Evolutionary conservation across 2,329 filamentous ascomycete species (phyloP), one percentile per base, ranked within the genome.

Genomic region (Apiospora saccharicola): DNA sequence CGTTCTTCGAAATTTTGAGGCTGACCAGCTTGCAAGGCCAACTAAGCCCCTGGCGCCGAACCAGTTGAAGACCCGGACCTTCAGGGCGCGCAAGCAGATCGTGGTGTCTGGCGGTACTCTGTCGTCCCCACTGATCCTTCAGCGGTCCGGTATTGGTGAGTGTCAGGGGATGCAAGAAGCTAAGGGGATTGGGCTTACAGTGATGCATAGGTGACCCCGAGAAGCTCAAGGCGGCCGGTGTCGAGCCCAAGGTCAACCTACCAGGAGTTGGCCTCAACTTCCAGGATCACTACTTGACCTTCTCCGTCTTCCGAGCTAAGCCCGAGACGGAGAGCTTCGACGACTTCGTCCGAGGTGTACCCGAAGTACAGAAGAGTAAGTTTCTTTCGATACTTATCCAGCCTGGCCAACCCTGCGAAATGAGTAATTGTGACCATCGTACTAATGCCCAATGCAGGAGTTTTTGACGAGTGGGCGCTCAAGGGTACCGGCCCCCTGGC

Each of bases 281-380:
- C 87, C 92, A 94, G 80, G 92, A 93, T 79, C 92, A 93, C 79
- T 93, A 93, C 79, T 85, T 94, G 51, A 92, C 90, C 2, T 94
- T 94, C 80, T 88, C 91, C 0, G 87, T 89, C 2, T 94, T 89
- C 81, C 88, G 93, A 16, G 92, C 92, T 24, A 94, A 93, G 84
- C 92, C 92, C 7, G 90, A 91, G 6, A 90, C 90, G 0, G 93
- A 96, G 79, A 92, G 90, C 14, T 96, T 96, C 75, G 93, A 95
- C 77, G 93, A 95, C 80, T 95, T 95, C 79, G 87, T 91, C 12
- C 89, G 93, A 68, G 93, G 93, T 53, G 91, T 92, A 47, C 91
- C 92, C 0, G 90, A 91, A 72, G 87, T 91, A 0, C 93, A 96
- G 81, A 92, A 94, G 82, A 82, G 85, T 84, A 80, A 77, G 84